Evolutionary conservation across 192 early-diverging fungal species (phyloP), one percentile per base, ranked within the genome.

Genomic region (Chytriomyces hyalinus): DNA sequence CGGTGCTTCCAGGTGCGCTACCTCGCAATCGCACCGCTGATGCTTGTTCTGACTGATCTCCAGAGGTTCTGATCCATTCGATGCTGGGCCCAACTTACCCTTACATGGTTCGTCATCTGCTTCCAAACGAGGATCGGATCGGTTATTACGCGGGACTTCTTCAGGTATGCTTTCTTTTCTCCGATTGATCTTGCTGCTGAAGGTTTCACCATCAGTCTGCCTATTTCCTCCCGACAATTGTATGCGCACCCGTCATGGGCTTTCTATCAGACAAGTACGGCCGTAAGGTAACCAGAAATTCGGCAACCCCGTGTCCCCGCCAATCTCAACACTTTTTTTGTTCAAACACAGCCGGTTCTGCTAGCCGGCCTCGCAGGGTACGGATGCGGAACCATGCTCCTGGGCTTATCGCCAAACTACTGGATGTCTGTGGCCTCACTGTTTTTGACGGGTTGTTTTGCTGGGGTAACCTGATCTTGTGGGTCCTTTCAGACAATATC

Each of bases 11-110:
- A 13, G 13, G 53, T n/a, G 13, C 53, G 53, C 0, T 57, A 13
- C 53, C 13, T 13, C 51, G 43, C 20, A 47, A 43, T 63, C 10
- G 20, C 43, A 15, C 24, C 15, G 49, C 9, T 67, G 46, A 10
- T 47, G 24, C 13, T 48, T 11, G 65, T 63, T 10, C 43, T 17
- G 22, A 67, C 65, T 46, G 65, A 74, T 61, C 63, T 47, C 74
- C 74, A 20, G 68, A 83, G 59, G 77, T 80, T 59, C 46, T 83
- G 6, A 80, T 83, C 47, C 82, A 83, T 51, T 79, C 79, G 51
- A 81, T 81, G 83, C 77, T 84, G 44, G 68, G 50, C 0, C 83
- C 83, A 26, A 61, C 78, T 51, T 85, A 85, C 69, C 84, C 84
- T 4, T 85, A 83, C 61, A 85, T 85, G 79, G 78, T 82, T 6